phyloP scores from a whole-genome alignment of 768 basidiomycete species.

The Wakefieldia striispora region DNA sequence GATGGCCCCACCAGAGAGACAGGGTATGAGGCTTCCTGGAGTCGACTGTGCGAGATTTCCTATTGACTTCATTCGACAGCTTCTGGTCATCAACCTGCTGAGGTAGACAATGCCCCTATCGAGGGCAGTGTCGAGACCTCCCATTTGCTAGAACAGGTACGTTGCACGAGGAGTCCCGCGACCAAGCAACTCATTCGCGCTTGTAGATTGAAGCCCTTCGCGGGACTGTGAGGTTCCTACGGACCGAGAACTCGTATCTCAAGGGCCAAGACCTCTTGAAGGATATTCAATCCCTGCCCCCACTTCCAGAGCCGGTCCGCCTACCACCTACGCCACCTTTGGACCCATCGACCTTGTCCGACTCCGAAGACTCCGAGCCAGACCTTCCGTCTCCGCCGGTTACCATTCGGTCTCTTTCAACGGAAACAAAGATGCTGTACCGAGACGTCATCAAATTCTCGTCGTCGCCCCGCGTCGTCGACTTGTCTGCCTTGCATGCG shows the following conservation, averaged over 20 bases:
- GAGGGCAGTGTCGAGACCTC: conserved; percentile 87
- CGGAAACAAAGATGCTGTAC: conserved; percentile 83
- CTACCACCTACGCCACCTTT: conserved; percentile 64
- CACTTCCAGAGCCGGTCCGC: conserved; percentile 48
- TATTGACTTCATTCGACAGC: conserved; percentile 25
- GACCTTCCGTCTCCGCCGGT: conserved; percentile 44
- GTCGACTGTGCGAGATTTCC: not conserved
- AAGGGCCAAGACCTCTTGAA: conserved; percentile 88
- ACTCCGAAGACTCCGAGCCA: conserved; percentile 61
- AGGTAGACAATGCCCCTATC: conserved; percentile 60
- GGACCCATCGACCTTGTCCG: conserved; percentile 62
- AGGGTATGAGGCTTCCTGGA: conserved; percentile 45
- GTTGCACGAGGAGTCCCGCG: conserved; percentile 7
- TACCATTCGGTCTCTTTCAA: conserved; percentile 65
- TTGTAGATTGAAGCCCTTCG: conserved; percentile 84
- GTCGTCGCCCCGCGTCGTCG: conserved; percentile 80
- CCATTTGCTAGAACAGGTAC: conserved; percentile 83
- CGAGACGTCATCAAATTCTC: conserved; percentile 88
- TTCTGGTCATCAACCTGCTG: conserved; percentile 48
- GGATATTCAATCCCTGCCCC: conserved; percentile 74
- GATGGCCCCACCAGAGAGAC: conserved; percentile 63
- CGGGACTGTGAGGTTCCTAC: conserved; percentile 87
- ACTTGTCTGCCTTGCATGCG: conserved; percentile 63
- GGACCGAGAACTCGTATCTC: conserved; percentile 90
- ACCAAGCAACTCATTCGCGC: conserved; percentile 8